Conservation (phyloP, 805 yeast species). For the Yarrowia bubula region DNA sequence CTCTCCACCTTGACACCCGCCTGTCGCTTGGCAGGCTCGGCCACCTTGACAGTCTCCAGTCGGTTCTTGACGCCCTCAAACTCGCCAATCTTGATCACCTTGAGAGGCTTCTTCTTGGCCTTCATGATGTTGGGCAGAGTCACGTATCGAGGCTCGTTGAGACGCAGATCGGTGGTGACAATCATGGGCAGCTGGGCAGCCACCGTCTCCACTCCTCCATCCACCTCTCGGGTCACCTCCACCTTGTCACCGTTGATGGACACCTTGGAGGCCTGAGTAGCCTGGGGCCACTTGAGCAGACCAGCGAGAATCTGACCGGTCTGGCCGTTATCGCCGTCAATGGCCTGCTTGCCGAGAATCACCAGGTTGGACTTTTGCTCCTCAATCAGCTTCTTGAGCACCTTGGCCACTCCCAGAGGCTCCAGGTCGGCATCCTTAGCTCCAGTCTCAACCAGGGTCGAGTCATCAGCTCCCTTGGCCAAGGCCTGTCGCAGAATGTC, state of each 20-base stretch:
- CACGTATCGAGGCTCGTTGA: constrained; percentile 95
- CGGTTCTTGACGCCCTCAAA: constrained; percentile 66
- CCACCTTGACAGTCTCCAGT: constrained; percentile 66
- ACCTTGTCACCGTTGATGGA: constrained; percentile 54
- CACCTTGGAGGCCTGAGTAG: constrained; percentile 89
- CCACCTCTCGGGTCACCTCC: constrained; percentile 85
- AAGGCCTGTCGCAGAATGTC: constrained; percentile 85
- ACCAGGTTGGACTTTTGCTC: constrained; percentile 72
- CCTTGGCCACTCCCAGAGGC: constrained; percentile 86
- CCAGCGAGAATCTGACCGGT: constrained; percentile 98
- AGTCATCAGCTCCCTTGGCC: constrained; percentile 90
- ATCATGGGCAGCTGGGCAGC: constrained; percentile 77
- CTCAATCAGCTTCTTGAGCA: constrained; percentile 70
- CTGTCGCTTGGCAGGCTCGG: constrained; percentile 79
- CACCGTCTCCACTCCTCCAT: constrained; percentile 88
- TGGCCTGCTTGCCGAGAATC: constrained; percentile 92
- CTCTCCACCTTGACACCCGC: constrained; percentile 77
- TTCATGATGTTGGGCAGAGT: constrained; percentile 95
- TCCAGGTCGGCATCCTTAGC: constrained; percentile 60
- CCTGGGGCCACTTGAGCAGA: constrained; percentile 91
- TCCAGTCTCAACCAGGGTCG: constrained; percentile 78
- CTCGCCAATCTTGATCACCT: constrained; percentile 59
- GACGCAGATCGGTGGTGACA: constrained; percentile 87
- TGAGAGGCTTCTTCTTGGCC: constrained; percentile 94
- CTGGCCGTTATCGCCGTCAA: constrained; percentile 92